Evolutionary conservation across 2,329 filamentous ascomycete species (phyloP).

Genomic region (Pyricularia pennisetigena): DNA sequence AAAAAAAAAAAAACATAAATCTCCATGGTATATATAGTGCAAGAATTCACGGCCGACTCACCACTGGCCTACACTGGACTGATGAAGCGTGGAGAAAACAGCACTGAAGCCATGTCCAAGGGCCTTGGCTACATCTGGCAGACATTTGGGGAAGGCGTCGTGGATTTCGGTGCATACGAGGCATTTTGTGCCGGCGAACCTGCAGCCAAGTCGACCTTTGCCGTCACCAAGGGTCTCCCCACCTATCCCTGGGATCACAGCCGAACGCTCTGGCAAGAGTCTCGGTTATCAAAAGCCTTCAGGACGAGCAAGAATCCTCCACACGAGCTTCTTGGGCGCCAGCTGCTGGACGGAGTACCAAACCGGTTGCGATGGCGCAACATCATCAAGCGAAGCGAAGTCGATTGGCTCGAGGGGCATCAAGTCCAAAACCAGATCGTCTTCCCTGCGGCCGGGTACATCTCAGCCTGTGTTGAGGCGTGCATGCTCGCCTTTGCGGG

Average conservation of each 20-base stretch:
- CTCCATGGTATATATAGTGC: not conserved
- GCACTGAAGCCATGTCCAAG: not conserved
- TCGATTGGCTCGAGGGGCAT: conserved; percentile 30
- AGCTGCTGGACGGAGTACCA: conserved; percentile 7
- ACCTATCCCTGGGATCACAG: conserved; percentile 8
- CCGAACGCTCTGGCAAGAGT: conserved; percentile 6
- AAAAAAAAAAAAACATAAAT: no score
- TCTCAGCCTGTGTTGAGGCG: conserved; percentile 4
- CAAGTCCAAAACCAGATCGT: conserved; percentile 21
- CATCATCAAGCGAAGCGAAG: conserved; percentile 13
- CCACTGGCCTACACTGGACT: not conserved
- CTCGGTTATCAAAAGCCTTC: conserved; percentile 4
- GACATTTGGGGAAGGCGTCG: conserved; percentile 7
- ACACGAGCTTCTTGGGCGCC: conserved; percentile 8
- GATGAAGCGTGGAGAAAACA: not conserved
- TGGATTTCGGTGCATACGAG: conserved; percentile 9
- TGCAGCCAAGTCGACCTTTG: not conserved
- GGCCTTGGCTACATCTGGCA: not conserved
- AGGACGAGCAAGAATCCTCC: not conserved
- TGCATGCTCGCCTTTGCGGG: not conserved
- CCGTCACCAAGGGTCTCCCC: not conserved
- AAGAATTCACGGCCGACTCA: not conserved
- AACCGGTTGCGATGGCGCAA: conserved; percentile 18
- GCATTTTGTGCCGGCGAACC: conserved; percentile 14
- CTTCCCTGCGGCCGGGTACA: conserved; percentile 20